Evolutionary conservation across 2,329 filamentous ascomycete genomes (phyloP).

Genomic region (Alternaria novae-zelandiae): DNA sequence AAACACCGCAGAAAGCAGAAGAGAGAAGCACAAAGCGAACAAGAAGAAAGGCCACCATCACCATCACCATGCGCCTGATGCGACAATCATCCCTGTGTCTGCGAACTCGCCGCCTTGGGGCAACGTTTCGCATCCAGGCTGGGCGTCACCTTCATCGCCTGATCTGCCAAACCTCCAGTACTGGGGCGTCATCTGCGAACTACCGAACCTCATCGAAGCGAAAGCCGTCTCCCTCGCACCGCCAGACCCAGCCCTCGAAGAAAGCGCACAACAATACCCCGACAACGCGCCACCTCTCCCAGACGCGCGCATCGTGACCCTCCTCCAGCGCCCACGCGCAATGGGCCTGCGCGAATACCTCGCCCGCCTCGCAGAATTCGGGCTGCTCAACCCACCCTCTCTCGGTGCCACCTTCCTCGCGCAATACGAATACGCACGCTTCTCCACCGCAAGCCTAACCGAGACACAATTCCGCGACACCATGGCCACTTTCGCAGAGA

Average conservation of each 20-base stretch:
- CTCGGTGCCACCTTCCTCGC: conserved; percentile 68
- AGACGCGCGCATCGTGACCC: conserved; percentile 70
- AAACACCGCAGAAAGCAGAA: conserved; percentile 32
- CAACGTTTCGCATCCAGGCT: conserved; percentile 82
- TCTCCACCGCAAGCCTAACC: conserved; percentile 72
- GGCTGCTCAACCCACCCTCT: conserved; percentile 63
- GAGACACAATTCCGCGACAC: conserved; percentile 75
- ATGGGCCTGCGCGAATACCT: conserved; percentile 85
- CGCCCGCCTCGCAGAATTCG: conserved; percentile 69
- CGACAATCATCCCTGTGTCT: conserved; percentile 50
- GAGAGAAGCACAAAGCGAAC: conserved; percentile 39
- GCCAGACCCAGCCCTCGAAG: conserved; percentile 54
- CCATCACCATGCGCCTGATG: conserved; percentile 29
- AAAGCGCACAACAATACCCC: conserved; percentile 22
- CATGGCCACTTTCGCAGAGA: conserved; percentile 83
- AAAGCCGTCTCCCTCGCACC: conserved; percentile 88
- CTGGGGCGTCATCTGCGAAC: conserved; percentile 77
- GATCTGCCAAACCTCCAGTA: conserved; percentile 86
- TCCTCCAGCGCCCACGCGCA: conserved; percentile 72
- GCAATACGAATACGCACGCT: conserved; percentile 84
- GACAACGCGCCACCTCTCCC: conserved; percentile 52
- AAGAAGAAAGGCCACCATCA: conserved; percentile 33
- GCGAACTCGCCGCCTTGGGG: conserved; percentile 71
- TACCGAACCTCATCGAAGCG: conserved; percentile 89
- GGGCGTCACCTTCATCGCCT: conserved; percentile 78